Base-by-base conservation (phyloP, 2,329 filamentous ascomycete species). In the Penicillium sp. region DNA sequence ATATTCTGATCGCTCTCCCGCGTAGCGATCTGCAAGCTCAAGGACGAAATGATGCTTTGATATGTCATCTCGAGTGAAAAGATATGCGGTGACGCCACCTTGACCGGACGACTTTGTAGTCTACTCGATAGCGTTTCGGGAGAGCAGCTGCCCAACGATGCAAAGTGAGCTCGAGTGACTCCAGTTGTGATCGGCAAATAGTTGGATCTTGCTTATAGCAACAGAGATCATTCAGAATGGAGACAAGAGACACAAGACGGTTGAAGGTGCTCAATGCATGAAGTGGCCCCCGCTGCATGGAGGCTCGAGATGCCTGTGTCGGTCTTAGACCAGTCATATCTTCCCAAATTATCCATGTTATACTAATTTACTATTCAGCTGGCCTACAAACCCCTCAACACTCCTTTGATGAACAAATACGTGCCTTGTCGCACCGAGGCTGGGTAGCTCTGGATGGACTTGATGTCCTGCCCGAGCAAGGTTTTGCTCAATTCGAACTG, bases 181-280 rank as follows among this genome's bases (percentile, higher is more conserved):
- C 70, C 6, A 72, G 49, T 22, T 70, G 61, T 6, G 68, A 62
- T 12, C 58, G 45, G 18, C 67, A 64, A 26, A 58, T 50, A 4
- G 59, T 61, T 12, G 60, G 55, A 12, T 62, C 58, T 45, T 68
- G 65, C 41, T 61, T 65, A 49, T 62, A 54, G 53, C 56, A 69
- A 37, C 69, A 72, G 23, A 72, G 50, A 14, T 72, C 70, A 47
- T 72, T 73, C 44, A 72, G 26, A 15, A 72, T 68, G 15, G 64
- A 67, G 44, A 72, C 62, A 37, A 79, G 60, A 12, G 73, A 71
- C 0, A 81, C 67, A 18, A 84, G 69, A 26, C 74, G 72, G 56
- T 84, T 84, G 64, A 83, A 82, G 6, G 77, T 81, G 63, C 81
- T 84, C 22, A 81, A 66, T 5, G 77, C 73, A 43, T 79, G 73